Percentiles rank a stretch among this genome's conserved stretches.
Evolutionary conservation across 2,329 filamentous ascomycete species (phyloP).

Genomic region (Venturia effusa): DNA sequence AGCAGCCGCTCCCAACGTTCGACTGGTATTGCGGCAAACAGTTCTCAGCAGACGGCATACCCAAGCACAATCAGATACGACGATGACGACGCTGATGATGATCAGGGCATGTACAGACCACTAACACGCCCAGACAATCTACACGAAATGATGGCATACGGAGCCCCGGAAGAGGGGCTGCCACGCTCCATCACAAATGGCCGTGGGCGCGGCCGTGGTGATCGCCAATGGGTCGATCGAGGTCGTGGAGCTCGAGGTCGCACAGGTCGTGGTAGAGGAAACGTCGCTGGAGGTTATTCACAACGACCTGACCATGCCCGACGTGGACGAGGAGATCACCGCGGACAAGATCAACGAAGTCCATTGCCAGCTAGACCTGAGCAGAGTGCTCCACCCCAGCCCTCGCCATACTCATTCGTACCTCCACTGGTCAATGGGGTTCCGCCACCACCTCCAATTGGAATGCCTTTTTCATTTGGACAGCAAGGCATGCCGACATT

Average conservation of each 20-base stretch:
- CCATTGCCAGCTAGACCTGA: neutral
- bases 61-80: constrained; percentile 30
- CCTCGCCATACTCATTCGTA: neutral
- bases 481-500: neutral
- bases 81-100: constrained; percentile 32
- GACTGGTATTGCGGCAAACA: constrained; percentile 10
- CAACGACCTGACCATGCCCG: constrained; percentile 3
- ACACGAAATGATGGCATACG: constrained; percentile 27
- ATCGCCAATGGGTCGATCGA: constrained; percentile 5
- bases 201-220: constrained; percentile 3
- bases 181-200: constrained; percentile 1
- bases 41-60: constrained; percentile 12
- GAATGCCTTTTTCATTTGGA: neutral
- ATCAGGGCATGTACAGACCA: constrained; percentile 36
- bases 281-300: neutral
- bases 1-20: constrained; percentile 14
- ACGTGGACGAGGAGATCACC: neutral
- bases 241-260: neutral
- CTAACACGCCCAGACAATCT: constrained; percentile 37
- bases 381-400: neutral
- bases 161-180: constrained; percentile 3
- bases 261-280: neutral
- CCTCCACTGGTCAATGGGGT: neutral
- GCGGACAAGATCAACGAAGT: neutral
- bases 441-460: neutral